Conservation (phyloP, 2,329 filamentous ascomycete species). For the Fusarium denticulatum region DNA sequence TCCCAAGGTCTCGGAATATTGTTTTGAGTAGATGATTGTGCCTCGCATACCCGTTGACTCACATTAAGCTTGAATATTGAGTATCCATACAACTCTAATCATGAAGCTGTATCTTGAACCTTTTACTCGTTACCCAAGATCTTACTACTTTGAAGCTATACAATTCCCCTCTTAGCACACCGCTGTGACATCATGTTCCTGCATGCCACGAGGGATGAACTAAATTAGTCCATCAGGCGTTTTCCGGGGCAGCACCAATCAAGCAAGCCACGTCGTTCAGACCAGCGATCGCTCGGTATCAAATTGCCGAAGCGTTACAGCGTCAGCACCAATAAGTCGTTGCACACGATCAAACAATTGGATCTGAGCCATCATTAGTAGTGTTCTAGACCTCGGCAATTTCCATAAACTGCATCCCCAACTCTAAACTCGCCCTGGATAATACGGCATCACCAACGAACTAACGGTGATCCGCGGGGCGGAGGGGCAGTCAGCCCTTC, state of each 20-base stretch:
- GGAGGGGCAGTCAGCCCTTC: not conserved
- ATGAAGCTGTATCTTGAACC: not conserved
- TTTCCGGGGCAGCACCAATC: not conserved
- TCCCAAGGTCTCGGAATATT: not conserved
- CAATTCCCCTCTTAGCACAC: not conserved
- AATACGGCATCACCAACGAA: not conserved
- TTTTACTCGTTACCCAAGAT: not conserved
- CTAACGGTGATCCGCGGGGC: not conserved
- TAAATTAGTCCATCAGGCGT: not conserved
- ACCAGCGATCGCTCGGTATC: not conserved
- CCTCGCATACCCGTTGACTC: not conserved
- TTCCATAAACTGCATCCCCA: not conserved
- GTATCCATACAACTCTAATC: not conserved
- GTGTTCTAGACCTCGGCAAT: not conserved
- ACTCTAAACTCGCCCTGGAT: not conserved
- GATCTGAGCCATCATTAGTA: not conserved
- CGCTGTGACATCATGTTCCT: conserved; percentile 4
- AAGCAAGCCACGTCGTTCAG: not conserved
- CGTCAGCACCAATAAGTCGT: not conserved
- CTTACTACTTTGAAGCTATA: not conserved
- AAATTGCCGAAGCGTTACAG: not conserved
- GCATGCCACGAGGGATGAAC: not conserved
- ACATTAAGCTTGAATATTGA: not conserved
- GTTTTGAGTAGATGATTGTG: not conserved
- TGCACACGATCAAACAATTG: not conserved